phyloP scores from a whole-genome alignment of 208 protist genomes.

The Acanthamoeba lenticulata region DNA sequence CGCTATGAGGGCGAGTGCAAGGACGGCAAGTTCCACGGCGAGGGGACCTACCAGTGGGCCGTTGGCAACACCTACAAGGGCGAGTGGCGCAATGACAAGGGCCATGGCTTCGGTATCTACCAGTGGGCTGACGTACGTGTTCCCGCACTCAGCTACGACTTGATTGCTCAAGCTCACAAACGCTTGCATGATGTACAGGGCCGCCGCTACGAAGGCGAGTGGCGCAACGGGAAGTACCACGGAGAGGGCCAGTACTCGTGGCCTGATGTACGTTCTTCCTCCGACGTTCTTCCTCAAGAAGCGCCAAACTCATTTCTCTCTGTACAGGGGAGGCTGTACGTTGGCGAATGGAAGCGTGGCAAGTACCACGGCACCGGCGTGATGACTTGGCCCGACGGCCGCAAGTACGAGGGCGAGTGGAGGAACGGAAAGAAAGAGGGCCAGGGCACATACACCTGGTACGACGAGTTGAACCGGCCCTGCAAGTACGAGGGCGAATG shows the following conservation, averaged over 20 bases:
- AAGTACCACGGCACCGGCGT: slow-evolving; percentile 15
- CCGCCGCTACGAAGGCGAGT: slow-evolving; percentile 10
- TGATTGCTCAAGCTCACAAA: not conserved
- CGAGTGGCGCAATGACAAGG: slow-evolving; percentile 15
- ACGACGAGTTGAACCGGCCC: not conserved
- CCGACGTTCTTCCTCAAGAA: too few relatives aligned
- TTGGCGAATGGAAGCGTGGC: slow-evolving; percentile 30
- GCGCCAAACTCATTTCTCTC: not conserved
- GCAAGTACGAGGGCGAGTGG: not conserved
- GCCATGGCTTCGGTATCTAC: not conserved
- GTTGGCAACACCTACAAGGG: not conserved
- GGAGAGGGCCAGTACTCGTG: not conserved
- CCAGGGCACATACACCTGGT: slow-evolving; percentile 25
- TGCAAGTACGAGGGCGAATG: not conserved
- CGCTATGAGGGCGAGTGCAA: not conserved
- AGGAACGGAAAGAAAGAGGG: slow-evolving; percentile 17
- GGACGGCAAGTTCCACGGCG: slow-evolving; percentile 13
- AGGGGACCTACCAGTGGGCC: not conserved
- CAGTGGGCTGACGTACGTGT: not conserved
- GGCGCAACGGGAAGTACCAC: slow-evolving; percentile 6
- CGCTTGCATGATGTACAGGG: not conserved
- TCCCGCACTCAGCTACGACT: not conserved
- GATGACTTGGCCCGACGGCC: not conserved
- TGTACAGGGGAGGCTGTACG: not conserved
- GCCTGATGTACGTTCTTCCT: not conserved